phyloP scores from a whole-genome alignment of 2,329 filamentous ascomycete species.

The Phaeosphaeriaceae sp. region DNA sequence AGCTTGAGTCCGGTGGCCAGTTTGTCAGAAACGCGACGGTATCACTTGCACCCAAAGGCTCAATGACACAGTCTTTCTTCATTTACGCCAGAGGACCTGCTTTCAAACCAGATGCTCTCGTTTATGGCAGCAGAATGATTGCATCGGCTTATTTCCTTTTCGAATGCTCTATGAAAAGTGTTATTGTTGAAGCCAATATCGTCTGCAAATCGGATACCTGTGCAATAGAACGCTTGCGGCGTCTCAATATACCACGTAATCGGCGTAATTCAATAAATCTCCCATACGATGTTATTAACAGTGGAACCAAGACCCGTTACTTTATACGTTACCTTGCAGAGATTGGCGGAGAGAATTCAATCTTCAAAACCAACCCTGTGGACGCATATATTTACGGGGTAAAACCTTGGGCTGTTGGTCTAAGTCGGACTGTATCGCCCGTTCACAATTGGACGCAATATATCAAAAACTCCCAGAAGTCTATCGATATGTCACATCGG shows the following conservation, averaged over 20 bases:
- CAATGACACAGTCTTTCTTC: background rate
- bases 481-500: conserved; percentile 3
- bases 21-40: background rate
- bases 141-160: background rate
- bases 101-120: background rate
- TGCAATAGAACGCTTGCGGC: conserved; percentile 1
- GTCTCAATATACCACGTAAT: background rate
- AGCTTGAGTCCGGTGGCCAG: background rate
- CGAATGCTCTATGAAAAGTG: conserved; percentile 12
- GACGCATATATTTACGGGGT: conserved; percentile 7
- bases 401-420: conserved; percentile 1
- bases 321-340: background rate
- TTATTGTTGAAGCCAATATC: conserved; percentile 8
- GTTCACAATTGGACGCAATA: conserved; percentile 3
- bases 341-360: background rate
- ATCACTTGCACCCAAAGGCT: background rate
- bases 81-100: conserved; percentile 4
- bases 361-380: conserved; percentile 2
- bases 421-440: background rate
- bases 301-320: background rate
- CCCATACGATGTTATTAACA: conserved; percentile 5
- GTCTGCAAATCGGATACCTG: conserved; percentile 1
- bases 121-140: conserved; percentile 3
- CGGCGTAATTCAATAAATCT: background rate
- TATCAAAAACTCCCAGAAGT: background rate